phyloP scores from a whole-genome alignment of 2,329 filamentous ascomycete species.

The Claviceps capensis region DNA sequence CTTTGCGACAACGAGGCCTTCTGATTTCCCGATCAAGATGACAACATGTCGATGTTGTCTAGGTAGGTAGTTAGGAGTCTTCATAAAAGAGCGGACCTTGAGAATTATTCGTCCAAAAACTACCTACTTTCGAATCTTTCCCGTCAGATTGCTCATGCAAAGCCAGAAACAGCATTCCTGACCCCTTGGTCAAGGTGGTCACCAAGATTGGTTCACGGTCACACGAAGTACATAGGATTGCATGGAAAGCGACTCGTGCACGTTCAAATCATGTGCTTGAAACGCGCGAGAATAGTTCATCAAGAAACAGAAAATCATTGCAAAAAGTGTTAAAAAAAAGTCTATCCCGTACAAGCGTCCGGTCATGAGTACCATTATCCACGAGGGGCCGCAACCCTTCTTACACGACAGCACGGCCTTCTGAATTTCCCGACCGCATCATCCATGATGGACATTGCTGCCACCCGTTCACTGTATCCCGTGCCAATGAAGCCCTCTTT shows the following conservation, averaged over 20 bases:
- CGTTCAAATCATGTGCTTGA: neutral
- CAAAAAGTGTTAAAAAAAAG: conserved; percentile 14
- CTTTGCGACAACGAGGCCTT: too few relatives aligned
- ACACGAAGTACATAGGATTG: neutral
- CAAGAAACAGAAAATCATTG: conserved; percentile 1
- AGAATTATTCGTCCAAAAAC: too few relatives aligned
- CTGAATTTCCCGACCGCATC: conserved; percentile 1
- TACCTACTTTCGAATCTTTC: too few relatives aligned
- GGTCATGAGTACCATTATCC: conserved; percentile 13
- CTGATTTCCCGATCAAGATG: too few relatives aligned
- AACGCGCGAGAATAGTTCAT: neutral
- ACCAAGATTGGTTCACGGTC: too few relatives aligned
- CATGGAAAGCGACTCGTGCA: neutral
- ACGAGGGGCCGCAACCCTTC: conserved; percentile 16
- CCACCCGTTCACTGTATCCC: conserved; percentile 6
- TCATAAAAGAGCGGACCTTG: too few relatives aligned
- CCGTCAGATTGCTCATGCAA: too few relatives aligned
- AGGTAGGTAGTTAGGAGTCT: too few relatives aligned
- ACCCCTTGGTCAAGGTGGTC: too few relatives aligned
- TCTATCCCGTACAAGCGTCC: conserved; percentile 19
- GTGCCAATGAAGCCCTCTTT: conserved; percentile 7
- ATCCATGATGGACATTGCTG: conserved; percentile 10
- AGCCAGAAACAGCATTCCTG: too few relatives aligned
- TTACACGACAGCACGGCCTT: conserved; percentile 15
- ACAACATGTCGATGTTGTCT: too few relatives aligned